Percentiles rank a stretch among this genome's conserved stretches.
Conservation (phyloP, 371 early-diverging fungal genomes). For the Haplosporangium sp. region DNA sequence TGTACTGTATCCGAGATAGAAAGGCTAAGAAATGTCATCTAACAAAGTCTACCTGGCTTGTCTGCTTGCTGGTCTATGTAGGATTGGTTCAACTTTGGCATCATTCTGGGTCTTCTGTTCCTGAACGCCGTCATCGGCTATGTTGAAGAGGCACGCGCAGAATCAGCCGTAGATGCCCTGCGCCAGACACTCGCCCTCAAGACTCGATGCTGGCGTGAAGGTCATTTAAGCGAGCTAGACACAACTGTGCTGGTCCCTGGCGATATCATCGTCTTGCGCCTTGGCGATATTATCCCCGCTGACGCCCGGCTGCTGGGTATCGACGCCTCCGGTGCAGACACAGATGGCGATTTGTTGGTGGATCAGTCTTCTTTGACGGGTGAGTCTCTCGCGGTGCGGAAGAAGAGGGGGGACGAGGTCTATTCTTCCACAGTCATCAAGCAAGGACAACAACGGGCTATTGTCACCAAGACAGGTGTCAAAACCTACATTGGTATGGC, state of each 20-base stretch:
- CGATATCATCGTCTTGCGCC: slow-evolving; percentile 87
- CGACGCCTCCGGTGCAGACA: slow-evolving; percentile 81
- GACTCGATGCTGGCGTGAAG: slow-evolving; percentile 81
- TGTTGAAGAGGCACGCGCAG: slow-evolving; percentile 90
- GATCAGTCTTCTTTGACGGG: slow-evolving; percentile 97
- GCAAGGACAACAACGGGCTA: slow-evolving; percentile 90
- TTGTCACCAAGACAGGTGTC: slow-evolving; percentile 90
- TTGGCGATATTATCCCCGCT: slow-evolving; percentile 96
- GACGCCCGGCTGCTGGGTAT: slow-evolving; percentile 89
- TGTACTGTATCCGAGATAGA: too few relatives aligned
- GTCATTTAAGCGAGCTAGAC: slow-evolving; percentile 80
- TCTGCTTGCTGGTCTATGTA: too few relatives aligned
- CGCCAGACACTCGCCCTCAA: slow-evolving; percentile 90
- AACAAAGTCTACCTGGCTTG: too few relatives aligned
- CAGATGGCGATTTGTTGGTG: slow-evolving; percentile 82
- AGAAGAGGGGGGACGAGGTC: slow-evolving; percentile 82
- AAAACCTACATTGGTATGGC: slow-evolving; percentile 94
- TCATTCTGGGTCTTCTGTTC: slow-evolving; percentile 83
- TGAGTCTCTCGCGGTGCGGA: slow-evolving; percentile 87
- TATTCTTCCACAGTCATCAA: slow-evolving; percentile 91
- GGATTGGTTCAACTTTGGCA: slow-evolving; percentile 85
- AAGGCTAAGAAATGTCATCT: neutral
- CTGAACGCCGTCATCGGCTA: slow-evolving; percentile 93
- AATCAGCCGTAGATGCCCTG: slow-evolving; percentile 88
- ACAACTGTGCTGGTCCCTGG: slow-evolving; percentile 84